Conservation (phyloP, 2,329 filamentous ascomycete genomes). For the Ceratocystis albifundus region DNA sequence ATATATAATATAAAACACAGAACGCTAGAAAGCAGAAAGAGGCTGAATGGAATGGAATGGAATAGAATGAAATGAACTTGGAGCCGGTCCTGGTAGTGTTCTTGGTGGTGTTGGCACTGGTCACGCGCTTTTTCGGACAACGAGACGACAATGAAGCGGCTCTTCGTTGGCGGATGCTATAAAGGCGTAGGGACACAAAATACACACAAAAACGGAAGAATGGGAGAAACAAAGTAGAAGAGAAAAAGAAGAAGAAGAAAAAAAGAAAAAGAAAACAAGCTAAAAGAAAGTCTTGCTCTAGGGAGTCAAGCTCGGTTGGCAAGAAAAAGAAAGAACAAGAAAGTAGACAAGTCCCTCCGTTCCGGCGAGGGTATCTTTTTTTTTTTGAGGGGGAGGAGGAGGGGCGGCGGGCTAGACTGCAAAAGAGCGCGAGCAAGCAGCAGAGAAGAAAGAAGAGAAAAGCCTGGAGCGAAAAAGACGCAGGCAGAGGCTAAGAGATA, state of each 20-base stretch:
- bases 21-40: not conserved
- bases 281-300: constrained; percentile 12
- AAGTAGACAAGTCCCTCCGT: constrained; percentile 10
- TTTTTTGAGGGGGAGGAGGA: not conserved
- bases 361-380: constrained; percentile 5
- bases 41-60: constrained; percentile 2
- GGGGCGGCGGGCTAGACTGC: constrained; percentile 13
- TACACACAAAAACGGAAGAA: not conserved
- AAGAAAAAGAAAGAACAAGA: constrained; percentile 18
- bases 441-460: constrained; percentile 18
- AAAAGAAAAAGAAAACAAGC: constrained; percentile 18
- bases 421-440: constrained; percentile 15
- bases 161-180: not conserved
- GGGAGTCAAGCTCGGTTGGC: not conserved
- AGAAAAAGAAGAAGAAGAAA: constrained; percentile 20
- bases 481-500: not conserved
- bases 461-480: not conserved
- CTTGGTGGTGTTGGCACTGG: not conserved
- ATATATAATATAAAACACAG: not conserved
- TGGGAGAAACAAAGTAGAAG: not conserved
- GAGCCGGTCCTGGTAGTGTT: constrained; percentile 5
- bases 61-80: not conserved
- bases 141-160: not conserved
- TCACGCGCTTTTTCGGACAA: not conserved
- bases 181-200: constrained; percentile 5